Conservation (phyloP, 1,284 basidiomycete species). For the Ceratobasidium sp. region DNA sequence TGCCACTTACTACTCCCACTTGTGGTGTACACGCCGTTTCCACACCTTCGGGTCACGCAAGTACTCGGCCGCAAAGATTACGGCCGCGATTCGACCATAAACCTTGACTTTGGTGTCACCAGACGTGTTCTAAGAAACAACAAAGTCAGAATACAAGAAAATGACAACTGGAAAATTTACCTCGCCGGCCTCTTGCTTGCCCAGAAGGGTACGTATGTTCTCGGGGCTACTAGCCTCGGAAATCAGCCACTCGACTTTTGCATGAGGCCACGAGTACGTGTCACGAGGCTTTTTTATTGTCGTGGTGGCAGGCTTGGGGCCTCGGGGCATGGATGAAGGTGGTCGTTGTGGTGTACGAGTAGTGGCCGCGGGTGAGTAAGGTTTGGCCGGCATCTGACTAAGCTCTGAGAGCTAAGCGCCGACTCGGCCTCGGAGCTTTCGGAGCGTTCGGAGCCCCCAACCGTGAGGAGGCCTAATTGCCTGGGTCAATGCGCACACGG, state of each 20-base stretch:
- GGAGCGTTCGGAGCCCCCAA: neutral
- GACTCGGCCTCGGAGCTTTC: neutral
- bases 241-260: neutral
- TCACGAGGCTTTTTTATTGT: neutral
- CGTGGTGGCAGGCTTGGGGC: neutral
- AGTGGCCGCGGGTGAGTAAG: too few species aligned
- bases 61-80: neutral
- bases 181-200: constrained; percentile 4
- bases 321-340: neutral
- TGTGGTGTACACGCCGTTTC: neutral
- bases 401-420: too few species aligned
- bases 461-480: constrained; percentile 3
- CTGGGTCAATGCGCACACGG: neutral
- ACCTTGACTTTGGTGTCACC: constrained; percentile 7
- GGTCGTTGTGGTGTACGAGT: neutral
- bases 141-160: neutral
- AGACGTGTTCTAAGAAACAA: neutral
- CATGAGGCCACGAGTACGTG: neutral
- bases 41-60: neutral
- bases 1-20: neutral
- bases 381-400: too few species aligned
- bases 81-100: neutral
- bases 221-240: neutral
- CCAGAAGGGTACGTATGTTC: neutral
- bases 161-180: neutral